Evolutionary conservation across 192 early-diverging fungal genomes (phyloP), one percentile per base, ranked within the genome.

Genomic region (Obelidium mucronatum): DNA sequence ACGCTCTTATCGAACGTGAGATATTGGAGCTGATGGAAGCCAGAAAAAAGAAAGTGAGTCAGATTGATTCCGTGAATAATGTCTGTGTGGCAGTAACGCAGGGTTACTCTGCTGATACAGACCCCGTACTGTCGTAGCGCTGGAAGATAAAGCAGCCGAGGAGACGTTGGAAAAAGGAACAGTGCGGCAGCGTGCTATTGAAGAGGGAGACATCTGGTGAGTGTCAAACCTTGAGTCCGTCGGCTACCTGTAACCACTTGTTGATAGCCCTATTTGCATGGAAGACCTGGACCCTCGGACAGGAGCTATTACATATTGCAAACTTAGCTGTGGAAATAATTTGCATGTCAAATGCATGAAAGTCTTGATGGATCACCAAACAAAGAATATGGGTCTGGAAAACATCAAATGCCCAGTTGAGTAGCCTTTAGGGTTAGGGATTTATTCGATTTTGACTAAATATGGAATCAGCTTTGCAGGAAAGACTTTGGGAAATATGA

Each of bases 261-360:
- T n/a, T 52, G 54, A 6, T 59, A 84, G 83, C 53, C 83, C 86
- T 30, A 87, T 87, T 40, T 87, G 86, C 55, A 82, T 82, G 68
- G 85, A 86, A 59, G 73, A 83, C 17, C 61, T 85, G 19, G 35
- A 74, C 42, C 15, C 30, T 0, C 66, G 44, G 13, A 40, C 36
- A 5, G 72, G 36, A 2, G 60, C 76, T 8, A 77, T 80, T 2
- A 80, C 77, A 1, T 75, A 85, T 67, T 87, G 86, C 78, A 69
- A 74, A 61, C 34, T 61, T n/a, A 76, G 74, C 39, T 87, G 86
- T 62, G 86, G 86, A 28, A 87, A 87, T 67, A 78, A 78, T 61
- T 61, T 87, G 36, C 86, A 87, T 65, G 73, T 82, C 19, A 83
- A 85, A 56, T 87, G 86, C 73, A 78, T 85, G 59, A 79, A 78